Evolutionary conservation across 2,329 filamentous ascomycete genomes (phyloP), one percentile per base, ranked within the genome.

Genomic region (Pseudopyricularia javanii): DNA sequence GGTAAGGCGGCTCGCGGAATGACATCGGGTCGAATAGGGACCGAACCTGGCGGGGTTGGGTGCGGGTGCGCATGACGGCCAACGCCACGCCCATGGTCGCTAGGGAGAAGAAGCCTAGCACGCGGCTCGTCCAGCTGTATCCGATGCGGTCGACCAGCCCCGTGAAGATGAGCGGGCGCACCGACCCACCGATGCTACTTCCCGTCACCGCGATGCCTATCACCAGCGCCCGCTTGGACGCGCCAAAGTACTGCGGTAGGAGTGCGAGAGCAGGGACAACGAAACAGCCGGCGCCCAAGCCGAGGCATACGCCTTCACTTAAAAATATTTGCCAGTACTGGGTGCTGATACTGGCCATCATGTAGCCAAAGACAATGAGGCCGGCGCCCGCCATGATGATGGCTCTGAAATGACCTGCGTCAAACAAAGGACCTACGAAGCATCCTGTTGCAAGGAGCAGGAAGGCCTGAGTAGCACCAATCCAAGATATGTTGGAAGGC

Each of bases 391-490:
- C 56, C 2, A 63, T n/a, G 2, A 78, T 53, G 1, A 76, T 62
- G 4, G 59, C 55, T 11, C 66, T 64, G 34, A 74, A 67, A 55
- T 73, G 67, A 6, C 76, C 76, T 3, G 65, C 63, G 60, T 79
- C 76, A 49, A 68, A 73, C 0, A 75, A 57, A 0, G 70, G 72
- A 0, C 76, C 76, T 3, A 68, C 62, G 6, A 74, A 47, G 7
- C 70, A 59, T 11, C 72, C 71, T 5, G 68, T 59, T 5, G 71
- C 59, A 30, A 73, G 60, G 32, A 78, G 64, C 4, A 79, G 60
- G 45, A 71, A 74, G 1, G 65, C 65, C 53, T 77, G 74, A 6
- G 74, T 58, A 4, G 72, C 70, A 15, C 74, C 74, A 15, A 78
- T 72, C 66, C 64, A 73, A 5, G 72, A 66, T 9, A 74, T 72